Base-by-base conservation (phyloP, 495 filamentous ascomycete species). In the Aspergillus asperescens region DNA sequence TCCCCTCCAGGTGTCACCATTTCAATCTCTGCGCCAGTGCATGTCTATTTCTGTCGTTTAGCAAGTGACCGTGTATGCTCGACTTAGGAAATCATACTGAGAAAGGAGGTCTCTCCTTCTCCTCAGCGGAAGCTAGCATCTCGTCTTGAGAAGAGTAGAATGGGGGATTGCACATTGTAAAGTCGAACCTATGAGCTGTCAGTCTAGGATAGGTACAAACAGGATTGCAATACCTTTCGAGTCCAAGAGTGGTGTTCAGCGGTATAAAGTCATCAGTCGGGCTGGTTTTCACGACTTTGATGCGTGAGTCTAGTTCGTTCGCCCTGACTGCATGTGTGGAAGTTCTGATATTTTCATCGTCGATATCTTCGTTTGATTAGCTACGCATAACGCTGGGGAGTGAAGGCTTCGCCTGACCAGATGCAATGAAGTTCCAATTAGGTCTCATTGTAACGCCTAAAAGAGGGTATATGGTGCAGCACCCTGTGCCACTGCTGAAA, bases 101-200 rank as follows among this genome's bases (percentile, higher is more conserved):
- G 48, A 80, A 79, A 0, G 93, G 88, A 1, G 82, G 81, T 3
- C 78, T 73, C 7, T 73, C 59, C 62, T 96, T 97, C 24, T 75
- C 66, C 19, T 70, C 58, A 0, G 88, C 86, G 0, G 84, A 82
- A 8, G 72, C 69, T 1, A 78, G 52, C 68, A 96, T 81, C 29
- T 94, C 88, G 10, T 77, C 66, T 15, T 77, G 72, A 3, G 88
- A 91, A 18, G 77, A 59, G 71, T 95, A 96, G 71, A 98, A 98
- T 0, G 93, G 93, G 1, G 93, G 93, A 58, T 98, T 98, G 68
- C 84, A 90, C 83, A 96, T 95, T 40, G 81, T 84, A 62, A 97
- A 96, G 64, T 96, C 88, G 29, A 95, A 75, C 4, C 80, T 85
- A 19, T 46, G n/a, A 8, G 1, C 2, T 35, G 29, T 50, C 29